phyloP scores from a whole-genome alignment of 169 alveolate species.

The Perkinsus marinus region DNA sequence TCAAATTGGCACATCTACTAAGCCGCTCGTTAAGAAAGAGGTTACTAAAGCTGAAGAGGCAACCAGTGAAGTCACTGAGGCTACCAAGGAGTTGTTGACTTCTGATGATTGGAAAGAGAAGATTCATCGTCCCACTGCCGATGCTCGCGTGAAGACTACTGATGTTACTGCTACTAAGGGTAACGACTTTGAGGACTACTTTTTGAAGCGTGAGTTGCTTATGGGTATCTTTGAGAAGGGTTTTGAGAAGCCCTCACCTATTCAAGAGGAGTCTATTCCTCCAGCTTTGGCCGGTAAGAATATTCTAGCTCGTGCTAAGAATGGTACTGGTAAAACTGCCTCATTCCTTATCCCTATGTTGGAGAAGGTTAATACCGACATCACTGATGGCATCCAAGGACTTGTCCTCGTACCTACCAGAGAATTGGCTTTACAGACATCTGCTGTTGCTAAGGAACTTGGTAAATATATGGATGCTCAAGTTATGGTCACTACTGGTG shows the following conservation, averaged over 20 bases:
- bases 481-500: constrained; percentile 98
- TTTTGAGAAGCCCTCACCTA: constrained; percentile 95
- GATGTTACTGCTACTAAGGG: constrained; percentile 98
- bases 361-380: constrained; percentile 69
- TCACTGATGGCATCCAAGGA: constrained; percentile 41
- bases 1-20: background rate
- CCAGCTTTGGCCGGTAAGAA: constrained; percentile 88
- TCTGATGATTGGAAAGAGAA: background rate
- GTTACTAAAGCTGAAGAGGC: background rate
- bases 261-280: constrained; percentile 95
- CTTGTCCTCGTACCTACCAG: constrained; percentile 90
- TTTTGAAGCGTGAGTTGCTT: constrained; percentile 72
- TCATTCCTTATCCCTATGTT: constrained; percentile 94
- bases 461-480: constrained; percentile 92
- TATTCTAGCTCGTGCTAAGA: constrained; percentile 96
- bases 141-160: constrained; percentile 37
- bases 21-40: background rate
- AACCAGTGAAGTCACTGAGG: background rate
- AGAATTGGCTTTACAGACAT: constrained; percentile 86
- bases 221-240: constrained; percentile 96
- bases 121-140: background rate
- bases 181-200: constrained; percentile 91
- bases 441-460: constrained; percentile 83
- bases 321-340: constrained; percentile 99
- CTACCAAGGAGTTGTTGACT: background rate